Conservation (phyloP, 495 filamentous ascomycete species). For the Ramalina peruviana region DNA sequence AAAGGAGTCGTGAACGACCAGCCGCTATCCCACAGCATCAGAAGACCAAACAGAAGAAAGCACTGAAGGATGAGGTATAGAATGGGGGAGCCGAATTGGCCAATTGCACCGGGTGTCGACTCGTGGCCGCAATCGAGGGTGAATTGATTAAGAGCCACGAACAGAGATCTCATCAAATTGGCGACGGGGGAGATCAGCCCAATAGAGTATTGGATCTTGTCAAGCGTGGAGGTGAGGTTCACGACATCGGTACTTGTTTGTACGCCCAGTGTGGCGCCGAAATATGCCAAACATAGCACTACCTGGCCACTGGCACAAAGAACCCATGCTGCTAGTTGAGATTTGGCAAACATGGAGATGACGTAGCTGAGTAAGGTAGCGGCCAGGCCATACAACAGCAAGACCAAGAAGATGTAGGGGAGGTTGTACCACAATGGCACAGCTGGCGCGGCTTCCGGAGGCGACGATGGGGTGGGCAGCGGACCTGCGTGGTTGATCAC, state of each 20-base stretch:
- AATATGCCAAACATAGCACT: constrained; percentile 58
- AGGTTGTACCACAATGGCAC: constrained; percentile 40
- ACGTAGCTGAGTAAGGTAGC: constrained; percentile 55
- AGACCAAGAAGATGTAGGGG: constrained; percentile 57
- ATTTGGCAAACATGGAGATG: constrained; percentile 50
- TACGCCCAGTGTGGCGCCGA: constrained; percentile 52
- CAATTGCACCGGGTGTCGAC: constrained; percentile 50
- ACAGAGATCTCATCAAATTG: constrained; percentile 49
- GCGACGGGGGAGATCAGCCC: constrained; percentile 52
- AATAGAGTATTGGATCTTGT: constrained; percentile 51
- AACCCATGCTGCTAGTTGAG: constrained; percentile 57
- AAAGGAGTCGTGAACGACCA: constrained; percentile 29
- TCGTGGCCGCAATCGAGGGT: constrained; percentile 47
- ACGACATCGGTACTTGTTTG: constrained; percentile 45
- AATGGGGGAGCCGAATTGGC: constrained; percentile 61
- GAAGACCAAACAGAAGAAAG: constrained; percentile 45
- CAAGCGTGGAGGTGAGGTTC: constrained; percentile 41
- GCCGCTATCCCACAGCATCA: constrained; percentile 57
- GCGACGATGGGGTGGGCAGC: too few species aligned
- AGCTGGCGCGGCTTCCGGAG: too few species aligned
- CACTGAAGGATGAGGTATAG: constrained; percentile 56
- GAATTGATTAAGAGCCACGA: constrained; percentile 62
- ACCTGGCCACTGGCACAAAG: constrained; percentile 55
- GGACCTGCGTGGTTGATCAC: constrained; percentile 6
- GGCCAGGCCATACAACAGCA: constrained; percentile 57